Evolutionary conservation across 2,329 filamentous ascomycete species (phyloP).

Genomic region (Diaporthe citrichinensis): DNA sequence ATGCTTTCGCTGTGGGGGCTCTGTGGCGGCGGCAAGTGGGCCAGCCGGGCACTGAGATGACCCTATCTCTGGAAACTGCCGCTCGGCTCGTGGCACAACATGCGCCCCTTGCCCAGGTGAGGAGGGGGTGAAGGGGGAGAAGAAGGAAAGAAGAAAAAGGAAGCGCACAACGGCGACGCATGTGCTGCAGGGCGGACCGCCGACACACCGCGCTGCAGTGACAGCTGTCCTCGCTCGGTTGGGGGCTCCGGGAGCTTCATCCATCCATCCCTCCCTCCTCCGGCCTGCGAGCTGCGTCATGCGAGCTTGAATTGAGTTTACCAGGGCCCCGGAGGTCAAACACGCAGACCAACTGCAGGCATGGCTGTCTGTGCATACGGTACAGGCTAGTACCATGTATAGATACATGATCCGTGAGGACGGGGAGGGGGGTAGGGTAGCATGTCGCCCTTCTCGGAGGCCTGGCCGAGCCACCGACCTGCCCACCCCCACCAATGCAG

Average conservation of each 20-base stretch:
- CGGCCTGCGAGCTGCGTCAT: constrained; percentile 26
- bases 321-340: constrained; percentile 22
- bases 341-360: not conserved
- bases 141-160: not conserved
- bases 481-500: not conserved
- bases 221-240: constrained; percentile 24
- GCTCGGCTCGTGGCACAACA: constrained; percentile 7
- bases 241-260: constrained; percentile 19
- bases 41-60: not conserved
- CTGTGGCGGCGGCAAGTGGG: constrained; percentile 11
- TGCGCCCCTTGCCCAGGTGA: not conserved
- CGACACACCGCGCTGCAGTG: constrained; percentile 9
- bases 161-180: constrained; percentile 17
- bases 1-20: constrained; percentile 8
- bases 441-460: constrained; percentile 13
- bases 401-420: not conserved
- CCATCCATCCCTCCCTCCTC: not conserved
- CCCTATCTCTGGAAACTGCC: not conserved
- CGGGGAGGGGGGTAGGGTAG: not conserved
- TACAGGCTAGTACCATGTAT: not conserved
- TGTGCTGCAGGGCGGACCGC: not conserved
- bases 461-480: constrained; percentile 13
- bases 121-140: too few relatives aligned
- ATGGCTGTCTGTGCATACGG: constrained; percentile 20
- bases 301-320: constrained; percentile 34